A percentile compares a stretch with the other conserved stretches of the same genome.
Conservation (phyloP, 768 basidiomycete genomes). For the Lepiota subincarnata region DNA sequence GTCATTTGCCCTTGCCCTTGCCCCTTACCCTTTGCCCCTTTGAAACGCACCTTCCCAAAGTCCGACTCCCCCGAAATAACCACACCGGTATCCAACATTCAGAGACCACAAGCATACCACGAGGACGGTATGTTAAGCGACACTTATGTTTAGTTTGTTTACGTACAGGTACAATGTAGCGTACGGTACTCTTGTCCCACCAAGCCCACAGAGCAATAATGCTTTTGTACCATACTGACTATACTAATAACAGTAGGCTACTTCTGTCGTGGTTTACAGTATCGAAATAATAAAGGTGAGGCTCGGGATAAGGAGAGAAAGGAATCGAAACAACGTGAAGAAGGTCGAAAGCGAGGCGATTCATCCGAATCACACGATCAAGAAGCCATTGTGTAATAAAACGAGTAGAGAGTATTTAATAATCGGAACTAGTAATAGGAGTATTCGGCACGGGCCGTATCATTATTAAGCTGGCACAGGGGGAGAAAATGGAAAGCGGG, state of each 20-base stretch:
- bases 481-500: conserved; percentile 1
- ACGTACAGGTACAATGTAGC: background rate
- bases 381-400: conserved; percentile 5
- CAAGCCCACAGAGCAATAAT: background rate
- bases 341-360: background rate
- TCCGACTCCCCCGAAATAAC: too few species aligned
- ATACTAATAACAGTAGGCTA: conserved; percentile 1
- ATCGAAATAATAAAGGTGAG: background rate
- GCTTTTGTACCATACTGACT: background rate
- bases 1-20: background rate
- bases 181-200: background rate
- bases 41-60: too few species aligned
- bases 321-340: background rate
- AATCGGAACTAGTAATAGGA: conserved; percentile 11
- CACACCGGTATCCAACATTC: background rate
- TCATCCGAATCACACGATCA: conserved; percentile 10
- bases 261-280: background rate
- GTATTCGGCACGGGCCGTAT: conserved; percentile 8
- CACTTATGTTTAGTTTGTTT: background rate
- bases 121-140: background rate
- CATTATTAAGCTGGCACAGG: conserved; percentile 10
- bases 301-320: background rate
- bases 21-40: too few species aligned
- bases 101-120: conserved; percentile 5
- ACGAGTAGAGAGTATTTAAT: conserved; percentile 10